Evolutionary conservation across 2,329 filamentous ascomycete genomes (phyloP), one percentile per base, ranked within the genome.

Genomic region (Paramyrothecium sp.): DNA sequence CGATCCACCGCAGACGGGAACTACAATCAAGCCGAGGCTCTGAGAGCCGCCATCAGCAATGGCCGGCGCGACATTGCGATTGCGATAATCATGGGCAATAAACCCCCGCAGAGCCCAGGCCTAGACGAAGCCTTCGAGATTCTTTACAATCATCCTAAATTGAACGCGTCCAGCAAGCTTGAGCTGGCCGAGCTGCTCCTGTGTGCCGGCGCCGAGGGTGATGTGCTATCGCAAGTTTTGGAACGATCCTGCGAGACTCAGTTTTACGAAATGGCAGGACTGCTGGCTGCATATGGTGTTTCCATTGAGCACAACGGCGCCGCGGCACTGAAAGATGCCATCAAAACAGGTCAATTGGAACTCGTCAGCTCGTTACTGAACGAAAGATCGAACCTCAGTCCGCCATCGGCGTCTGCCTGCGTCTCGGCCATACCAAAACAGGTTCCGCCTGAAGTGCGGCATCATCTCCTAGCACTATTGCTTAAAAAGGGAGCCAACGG

Each of bases 121-220:
- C 67, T 88, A 3, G 78, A 81, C 55, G 76, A 79, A 22, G 80
- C 82, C 12, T 83, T 87, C 46, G 71, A 72, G 2, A 66, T 75
- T 5, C 69, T 86, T 2, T 76, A 82, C 57, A 66, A 74, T 2
- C 77, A 80, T 52, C 65, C 76, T 2, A 75, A 77, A 2, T 73
- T 83, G 19, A 75, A 74, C 7, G 77, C 79, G 0, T 75, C 77
- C 30, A 77, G 80, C 33, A 85, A 82, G 63, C 69, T 82, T 47
- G 75, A 76, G 2, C 71, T 87, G 59, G 74, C 81, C 0, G 83
- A 88, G 64, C 70, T 85, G 3, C 65, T 88, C 2, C 73, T 88
- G 2, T 86, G 84, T 54, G 83, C 81, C 1, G 84, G 85, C 0
- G 83, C 84, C 1, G 72, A 75, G 13, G 85, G 85, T 2, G 78